Base-by-base conservation (phyloP, 1,139 yeast genomes). In the Wickerhamomyces sp. region DNA sequence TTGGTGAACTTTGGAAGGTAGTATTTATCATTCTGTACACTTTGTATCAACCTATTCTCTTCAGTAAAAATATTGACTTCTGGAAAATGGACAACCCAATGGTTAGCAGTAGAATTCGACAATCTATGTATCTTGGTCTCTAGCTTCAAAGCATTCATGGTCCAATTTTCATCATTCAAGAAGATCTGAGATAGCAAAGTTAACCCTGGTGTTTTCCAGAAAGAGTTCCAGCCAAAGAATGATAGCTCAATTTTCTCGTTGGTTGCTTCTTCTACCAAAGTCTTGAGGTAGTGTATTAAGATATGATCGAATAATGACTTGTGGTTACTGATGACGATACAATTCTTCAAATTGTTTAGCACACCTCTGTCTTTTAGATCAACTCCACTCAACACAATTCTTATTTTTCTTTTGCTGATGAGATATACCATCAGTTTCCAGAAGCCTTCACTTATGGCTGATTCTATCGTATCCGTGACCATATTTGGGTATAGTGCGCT, bases 1-100 rank as follows among this genome's bases (percentile, higher is more conserved):
- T 81, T 65, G 13, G 70, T 59, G 24, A 78, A 67, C 19, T 54
- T 54, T 0, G 88, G 85, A 33, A 78, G 62, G 41, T 66, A 76
- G 52, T 68, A 77, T 46, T 70, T 71, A 33, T 70, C 69, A 25
- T 75, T 64, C 43, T 79, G 69, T 33, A 69, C 67, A 32, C 67
- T 63, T 46, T 81, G 87, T 13, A 79, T 50, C 7, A 61, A 56
- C 0, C 67, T 56, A 24, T 72, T 68, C 27, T 68, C 70, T 5
- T 67, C 60, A 0, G 79, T 74, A 60, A 76, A 72, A 4, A 82
- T 75, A 53, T 83, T 84, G 3, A 82, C 90, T 57, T 84, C 94
- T 0, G 94, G 92, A 44, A 83, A 83, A 9, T 81, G 46, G 2
- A 75, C 72, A 5, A 80, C 51, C 86, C 86, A 80, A 26, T 52